phyloP scores from a whole-genome alignment of 441 rosid genomes.

The Gossypium schwendimanii region DNA sequence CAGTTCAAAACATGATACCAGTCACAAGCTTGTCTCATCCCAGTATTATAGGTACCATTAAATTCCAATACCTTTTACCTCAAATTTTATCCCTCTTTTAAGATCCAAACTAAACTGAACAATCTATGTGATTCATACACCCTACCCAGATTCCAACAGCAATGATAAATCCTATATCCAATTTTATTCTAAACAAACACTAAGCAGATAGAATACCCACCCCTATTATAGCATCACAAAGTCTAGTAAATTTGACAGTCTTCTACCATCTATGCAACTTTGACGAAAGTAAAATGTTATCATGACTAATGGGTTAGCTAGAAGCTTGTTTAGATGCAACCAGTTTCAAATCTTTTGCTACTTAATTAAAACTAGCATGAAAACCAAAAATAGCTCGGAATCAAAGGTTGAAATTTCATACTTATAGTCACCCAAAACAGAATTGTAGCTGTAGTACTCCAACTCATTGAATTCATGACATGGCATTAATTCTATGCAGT shows the following conservation, averaged over 20 bases:
- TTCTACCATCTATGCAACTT: neutral
- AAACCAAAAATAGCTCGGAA: constrained; percentile 3
- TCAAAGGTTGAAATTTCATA: constrained; percentile 29
- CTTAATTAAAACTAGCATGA: constrained; percentile 1
- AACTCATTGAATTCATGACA: constrained; percentile 96
- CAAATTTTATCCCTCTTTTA: neutral
- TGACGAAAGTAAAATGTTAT: neutral
- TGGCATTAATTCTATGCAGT: constrained; percentile 94
- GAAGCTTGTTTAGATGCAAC: constrained; percentile 7
- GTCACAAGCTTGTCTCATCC: neutral
- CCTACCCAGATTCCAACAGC: neutral
- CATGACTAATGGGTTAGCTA: neutral
- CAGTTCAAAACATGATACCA: neutral
- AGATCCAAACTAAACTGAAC: neutral
- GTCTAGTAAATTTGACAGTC: neutral
- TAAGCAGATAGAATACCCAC: neutral
- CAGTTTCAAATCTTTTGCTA: neutral
- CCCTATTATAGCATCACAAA: neutral
- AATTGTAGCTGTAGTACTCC: constrained; percentile 81
- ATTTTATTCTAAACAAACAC: neutral
- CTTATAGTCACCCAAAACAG: constrained; percentile 73
- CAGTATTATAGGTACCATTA: neutral
- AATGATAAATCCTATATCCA: neutral
- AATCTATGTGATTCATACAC: neutral
- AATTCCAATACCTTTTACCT: neutral